A percentile compares a stretch with the other conserved stretches of the same genome.
phyloP scores from a whole-genome alignment of 2,329 filamentous ascomycete species.

The Teratosphaeriaceae sp. region DNA sequence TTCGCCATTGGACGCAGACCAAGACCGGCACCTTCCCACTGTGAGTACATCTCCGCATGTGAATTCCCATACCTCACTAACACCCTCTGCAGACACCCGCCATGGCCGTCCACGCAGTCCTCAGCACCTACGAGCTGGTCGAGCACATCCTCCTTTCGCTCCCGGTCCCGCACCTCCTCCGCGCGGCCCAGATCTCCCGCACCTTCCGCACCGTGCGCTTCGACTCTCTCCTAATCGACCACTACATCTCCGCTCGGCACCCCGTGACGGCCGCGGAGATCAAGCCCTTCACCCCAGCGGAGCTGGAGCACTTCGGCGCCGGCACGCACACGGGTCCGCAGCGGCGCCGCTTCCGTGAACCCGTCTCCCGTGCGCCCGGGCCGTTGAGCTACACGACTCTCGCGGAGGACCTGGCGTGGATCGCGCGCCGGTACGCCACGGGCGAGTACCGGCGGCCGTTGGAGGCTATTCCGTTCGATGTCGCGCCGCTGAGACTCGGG shows the following conservation, averaged over 20 bases:
- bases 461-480: too few relatives aligned
- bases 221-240: neutral
- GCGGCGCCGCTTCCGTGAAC: too few relatives aligned
- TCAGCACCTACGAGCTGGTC: conserved; percentile 3
- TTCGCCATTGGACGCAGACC: neutral
- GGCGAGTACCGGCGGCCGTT: too few relatives aligned
- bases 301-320: too few relatives aligned
- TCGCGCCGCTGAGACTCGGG: too few relatives aligned
- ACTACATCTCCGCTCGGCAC: neutral
- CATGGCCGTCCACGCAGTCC: neutral
- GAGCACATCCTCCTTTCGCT: conserved; percentile 2
- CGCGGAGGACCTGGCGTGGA: too few relatives aligned
- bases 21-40: neutral
- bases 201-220: neutral
- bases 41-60: too few relatives aligned
- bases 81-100: neutral
- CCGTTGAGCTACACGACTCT: too few relatives aligned
- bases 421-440: too few relatives aligned
- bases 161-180: conserved; percentile 20
- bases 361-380: too few relatives aligned
- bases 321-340: too few relatives aligned
- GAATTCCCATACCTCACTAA: neutral
- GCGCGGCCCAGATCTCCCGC: neutral
- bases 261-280: neutral
- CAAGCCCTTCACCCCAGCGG: neutral